These are phyloP conservation scores for Claviceps arundinis DNA, from an alignment of 2,329 filamentous ascomycete genomes.

Conservation along the genomic window DNA sequence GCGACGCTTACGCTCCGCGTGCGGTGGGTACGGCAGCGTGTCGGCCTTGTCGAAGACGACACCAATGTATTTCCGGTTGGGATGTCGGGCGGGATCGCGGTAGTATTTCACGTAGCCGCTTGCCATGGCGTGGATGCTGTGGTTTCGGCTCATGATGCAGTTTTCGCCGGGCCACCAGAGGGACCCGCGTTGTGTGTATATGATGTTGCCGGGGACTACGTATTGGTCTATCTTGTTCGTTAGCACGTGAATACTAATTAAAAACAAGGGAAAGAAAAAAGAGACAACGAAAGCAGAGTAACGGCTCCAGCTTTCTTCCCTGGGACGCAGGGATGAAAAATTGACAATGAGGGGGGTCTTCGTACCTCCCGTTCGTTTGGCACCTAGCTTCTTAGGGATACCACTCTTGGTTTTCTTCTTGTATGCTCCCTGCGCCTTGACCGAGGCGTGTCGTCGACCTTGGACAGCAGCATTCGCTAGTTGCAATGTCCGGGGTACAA, in stretches of 20 bases:
- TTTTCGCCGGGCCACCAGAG: conserved; percentile 94
- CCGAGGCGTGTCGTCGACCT: conserved; percentile 41
- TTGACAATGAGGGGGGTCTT: conserved; percentile 6
- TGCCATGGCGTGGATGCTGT: conserved; percentile 81
- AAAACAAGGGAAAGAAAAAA: background rate
- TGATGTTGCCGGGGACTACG: conserved; percentile 91
- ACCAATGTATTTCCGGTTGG: conserved; percentile 87
- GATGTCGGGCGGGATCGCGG: conserved; percentile 69
- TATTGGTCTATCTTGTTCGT: conserved; percentile 56
- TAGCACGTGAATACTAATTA: background rate
- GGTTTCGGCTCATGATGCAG: conserved; percentile 85
- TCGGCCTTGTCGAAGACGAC: conserved; percentile 77
- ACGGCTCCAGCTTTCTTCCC: no score
- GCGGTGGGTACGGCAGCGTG: conserved; percentile 60
- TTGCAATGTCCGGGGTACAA: conserved; percentile 10
- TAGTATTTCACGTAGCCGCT: conserved; percentile 96
- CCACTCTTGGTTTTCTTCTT: conserved; percentile 50
- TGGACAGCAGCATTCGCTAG: conserved; percentile 29
- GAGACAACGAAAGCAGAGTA: background rate
- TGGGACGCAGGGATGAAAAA: background rate
- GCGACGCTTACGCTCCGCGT: conserved; percentile 60
- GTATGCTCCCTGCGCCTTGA: conserved; percentile 54
- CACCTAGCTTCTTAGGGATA: conserved; percentile 72
- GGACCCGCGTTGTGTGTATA: conserved; percentile 92
- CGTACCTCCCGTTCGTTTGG: conserved; percentile 81